Evolutionary conservation across 2,329 filamentous ascomycete genomes (phyloP).

Genomic region (Metarhizium rileyi): DNA sequence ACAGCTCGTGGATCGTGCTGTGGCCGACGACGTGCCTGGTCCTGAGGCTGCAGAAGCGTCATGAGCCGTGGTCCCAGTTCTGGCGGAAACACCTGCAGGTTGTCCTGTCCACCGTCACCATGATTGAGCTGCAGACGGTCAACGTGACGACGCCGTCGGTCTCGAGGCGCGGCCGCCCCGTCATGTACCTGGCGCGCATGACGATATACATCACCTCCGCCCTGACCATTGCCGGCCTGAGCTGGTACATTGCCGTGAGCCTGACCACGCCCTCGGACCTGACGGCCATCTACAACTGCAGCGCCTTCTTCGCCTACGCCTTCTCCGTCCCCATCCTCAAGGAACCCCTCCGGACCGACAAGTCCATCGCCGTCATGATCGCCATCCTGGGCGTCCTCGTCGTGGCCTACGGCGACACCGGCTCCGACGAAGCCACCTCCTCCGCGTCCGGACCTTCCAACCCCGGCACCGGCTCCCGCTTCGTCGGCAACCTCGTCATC

Average conservation of each 20-base stretch:
- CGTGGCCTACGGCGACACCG: slow-evolving; percentile 84
- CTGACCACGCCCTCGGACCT: slow-evolving; percentile 87
- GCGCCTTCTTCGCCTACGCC: slow-evolving; percentile 95
- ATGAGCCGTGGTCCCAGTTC: slow-evolving; percentile 72
- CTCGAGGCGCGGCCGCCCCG: slow-evolving; percentile 28
- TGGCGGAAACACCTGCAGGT: slow-evolving; percentile 57
- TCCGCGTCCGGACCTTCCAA: neutral
- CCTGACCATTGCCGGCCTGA: slow-evolving; percentile 81
- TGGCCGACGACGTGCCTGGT: slow-evolving; percentile 80
- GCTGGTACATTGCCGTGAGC: slow-evolving; percentile 93
- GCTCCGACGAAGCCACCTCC: slow-evolving; percentile 23
- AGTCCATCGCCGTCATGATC: slow-evolving; percentile 75
- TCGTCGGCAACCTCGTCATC: slow-evolving; percentile 85
- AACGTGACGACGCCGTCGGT: slow-evolving; percentile 43
- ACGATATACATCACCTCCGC: slow-evolving; percentile 77
- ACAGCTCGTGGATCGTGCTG: slow-evolving; percentile 84
- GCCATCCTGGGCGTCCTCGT: slow-evolving; percentile 85
- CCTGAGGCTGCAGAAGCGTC: slow-evolving; percentile 68
- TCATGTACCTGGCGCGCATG: slow-evolving; percentile 65
- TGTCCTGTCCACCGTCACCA: slow-evolving; percentile 52
- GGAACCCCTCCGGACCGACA: slow-evolving; percentile 75
- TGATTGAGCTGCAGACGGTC: slow-evolving; percentile 74
- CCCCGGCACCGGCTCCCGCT: slow-evolving; percentile 47
- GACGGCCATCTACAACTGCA: slow-evolving; percentile 98
- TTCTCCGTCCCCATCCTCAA: slow-evolving; percentile 86